Conservation (phyloP, 2,329 filamentous ascomycete genomes). For the Trichoderma sp. region DNA sequence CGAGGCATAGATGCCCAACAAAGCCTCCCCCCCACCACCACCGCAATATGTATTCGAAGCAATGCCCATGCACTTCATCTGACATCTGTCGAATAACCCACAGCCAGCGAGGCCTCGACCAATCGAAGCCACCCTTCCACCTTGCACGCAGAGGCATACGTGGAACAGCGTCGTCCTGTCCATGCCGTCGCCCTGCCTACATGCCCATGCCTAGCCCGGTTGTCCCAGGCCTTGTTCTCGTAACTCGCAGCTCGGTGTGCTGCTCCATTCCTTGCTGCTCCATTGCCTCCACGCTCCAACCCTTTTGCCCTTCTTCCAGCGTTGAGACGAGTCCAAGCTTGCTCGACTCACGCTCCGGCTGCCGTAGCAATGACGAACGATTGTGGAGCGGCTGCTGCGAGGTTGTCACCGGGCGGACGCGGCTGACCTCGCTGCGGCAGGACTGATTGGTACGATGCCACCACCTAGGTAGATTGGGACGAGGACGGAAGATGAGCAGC, state of each 20-base stretch:
- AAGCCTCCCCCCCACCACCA: constrained; percentile 23
- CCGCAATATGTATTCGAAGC: constrained; percentile 14
- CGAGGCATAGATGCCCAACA: constrained; percentile 28
- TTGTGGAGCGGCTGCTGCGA: constrained; percentile 27
- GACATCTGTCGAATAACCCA: constrained; percentile 29
- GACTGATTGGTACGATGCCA: constrained; percentile 23
- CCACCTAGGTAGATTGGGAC: neutral
- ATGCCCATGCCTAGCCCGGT: neutral
- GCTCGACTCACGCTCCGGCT: neutral
- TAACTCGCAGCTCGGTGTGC: constrained; percentile 1
- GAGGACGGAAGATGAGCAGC: neutral
- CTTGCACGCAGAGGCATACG: constrained; percentile 28
- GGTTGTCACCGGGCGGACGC: constrained; percentile 27
- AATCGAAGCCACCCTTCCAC: constrained; percentile 21
- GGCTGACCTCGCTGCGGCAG: constrained; percentile 19
- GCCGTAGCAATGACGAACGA: constrained; percentile 14
- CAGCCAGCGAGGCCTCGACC: constrained; percentile 21
- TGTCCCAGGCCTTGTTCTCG: neutral
- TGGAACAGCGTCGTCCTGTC: constrained; percentile 30
- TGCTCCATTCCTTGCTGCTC: constrained; percentile 1
- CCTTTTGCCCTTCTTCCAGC: neutral
- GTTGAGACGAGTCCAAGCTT: neutral
- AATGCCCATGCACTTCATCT: constrained; percentile 29
- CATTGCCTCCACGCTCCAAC: neutral
- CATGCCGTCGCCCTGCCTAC: constrained; percentile 23